Conservation (phyloP, 2,329 filamentous ascomycete species). For the Hirsutella thompsonii region DNA sequence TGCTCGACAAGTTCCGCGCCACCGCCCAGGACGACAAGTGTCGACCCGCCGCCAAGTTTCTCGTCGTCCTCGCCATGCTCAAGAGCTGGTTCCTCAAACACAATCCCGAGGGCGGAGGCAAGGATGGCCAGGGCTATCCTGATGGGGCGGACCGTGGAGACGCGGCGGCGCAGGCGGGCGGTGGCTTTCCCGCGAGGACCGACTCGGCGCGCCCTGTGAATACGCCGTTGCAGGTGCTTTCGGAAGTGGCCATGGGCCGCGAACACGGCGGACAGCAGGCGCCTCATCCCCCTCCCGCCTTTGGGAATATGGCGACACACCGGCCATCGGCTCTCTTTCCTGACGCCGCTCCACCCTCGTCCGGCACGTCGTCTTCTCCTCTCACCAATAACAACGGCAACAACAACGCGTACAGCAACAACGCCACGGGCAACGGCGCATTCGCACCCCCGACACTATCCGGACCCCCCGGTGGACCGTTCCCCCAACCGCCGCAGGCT, state of each 20-base stretch:
- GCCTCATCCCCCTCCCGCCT: conserved; percentile 4
- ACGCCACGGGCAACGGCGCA: not conserved
- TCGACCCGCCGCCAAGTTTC: conserved; percentile 55
- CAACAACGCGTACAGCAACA: not conserved
- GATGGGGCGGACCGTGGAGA: conserved; percentile 6
- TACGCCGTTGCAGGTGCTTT: conserved; percentile 42
- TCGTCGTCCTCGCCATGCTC: conserved; percentile 57
- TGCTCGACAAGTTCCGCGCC: conserved; percentile 54
- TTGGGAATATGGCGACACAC: conserved; percentile 10
- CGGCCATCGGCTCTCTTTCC: conserved; percentile 25
- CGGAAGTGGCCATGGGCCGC: conserved; percentile 39
- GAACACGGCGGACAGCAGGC: conserved; percentile 14
- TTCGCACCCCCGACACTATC: conserved; percentile 4
- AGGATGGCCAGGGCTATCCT: no score
- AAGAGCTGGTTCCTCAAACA: conserved; percentile 54
- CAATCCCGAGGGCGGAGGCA: conserved; percentile 4
- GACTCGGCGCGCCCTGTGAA: conserved; percentile 16
- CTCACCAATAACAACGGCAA: not conserved
- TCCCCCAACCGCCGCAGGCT: no score
- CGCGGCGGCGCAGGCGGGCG: conserved; percentile 1
- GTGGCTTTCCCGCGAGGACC: not conserved
- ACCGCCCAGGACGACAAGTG: conserved; percentile 51
- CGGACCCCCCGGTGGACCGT: conserved; percentile 1
- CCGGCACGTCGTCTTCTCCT: conserved; percentile 9
- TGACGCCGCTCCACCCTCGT: not conserved